Percentiles rank a stretch among this genome's conserved stretches.
Conservation (phyloP, 1,139 yeast species). For the Candida sojae region DNA sequence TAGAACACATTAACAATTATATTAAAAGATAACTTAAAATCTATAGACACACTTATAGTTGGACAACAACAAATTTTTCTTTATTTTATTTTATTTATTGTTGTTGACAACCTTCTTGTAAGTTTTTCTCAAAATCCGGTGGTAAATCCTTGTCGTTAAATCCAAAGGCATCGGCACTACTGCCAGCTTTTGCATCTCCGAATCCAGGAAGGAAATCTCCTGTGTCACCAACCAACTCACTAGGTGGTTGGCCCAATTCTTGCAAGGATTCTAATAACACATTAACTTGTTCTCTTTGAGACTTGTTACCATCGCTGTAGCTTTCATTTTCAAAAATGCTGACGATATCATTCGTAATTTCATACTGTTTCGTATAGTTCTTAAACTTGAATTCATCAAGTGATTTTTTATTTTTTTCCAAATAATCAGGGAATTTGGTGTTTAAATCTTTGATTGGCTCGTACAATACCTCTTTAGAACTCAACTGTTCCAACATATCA, state of each 20-base stretch:
- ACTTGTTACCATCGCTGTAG: slow-evolving; percentile 53
- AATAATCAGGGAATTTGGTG: slow-evolving; percentile 65
- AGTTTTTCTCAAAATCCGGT: slow-evolving; percentile 49
- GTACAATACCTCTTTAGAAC: slow-evolving; percentile 83
- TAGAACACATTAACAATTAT: too few species aligned
- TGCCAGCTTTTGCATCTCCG: slow-evolving; percentile 21
- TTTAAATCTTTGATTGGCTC: slow-evolving; percentile 87
- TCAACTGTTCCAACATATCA: slow-evolving; percentile 80
- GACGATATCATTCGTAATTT: slow-evolving; percentile 53
- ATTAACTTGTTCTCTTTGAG: slow-evolving; percentile 56
- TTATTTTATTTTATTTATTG: slow-evolving; percentile 16
- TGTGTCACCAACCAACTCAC: slow-evolving; percentile 70
- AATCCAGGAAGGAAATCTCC: slow-evolving; percentile 46
- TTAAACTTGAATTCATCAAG: slow-evolving; percentile 49
- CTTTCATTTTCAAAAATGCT: slow-evolving; percentile 56
- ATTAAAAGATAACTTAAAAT: too few species aligned
- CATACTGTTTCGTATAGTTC: slow-evolving; percentile 57
- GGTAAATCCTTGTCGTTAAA: slow-evolving; percentile 49
- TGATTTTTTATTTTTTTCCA: slow-evolving; percentile 48
- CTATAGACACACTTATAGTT: too few species aligned
- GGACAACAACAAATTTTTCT: neutral
- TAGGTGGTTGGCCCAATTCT: slow-evolving; percentile 88
- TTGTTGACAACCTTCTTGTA: slow-evolving; percentile 38
- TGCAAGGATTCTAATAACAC: slow-evolving; percentile 67
- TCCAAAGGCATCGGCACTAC: slow-evolving; percentile 28